Evolutionary conservation across 768 basidiomycete species (phyloP).

Genomic region (Boletellus ananas): DNA sequence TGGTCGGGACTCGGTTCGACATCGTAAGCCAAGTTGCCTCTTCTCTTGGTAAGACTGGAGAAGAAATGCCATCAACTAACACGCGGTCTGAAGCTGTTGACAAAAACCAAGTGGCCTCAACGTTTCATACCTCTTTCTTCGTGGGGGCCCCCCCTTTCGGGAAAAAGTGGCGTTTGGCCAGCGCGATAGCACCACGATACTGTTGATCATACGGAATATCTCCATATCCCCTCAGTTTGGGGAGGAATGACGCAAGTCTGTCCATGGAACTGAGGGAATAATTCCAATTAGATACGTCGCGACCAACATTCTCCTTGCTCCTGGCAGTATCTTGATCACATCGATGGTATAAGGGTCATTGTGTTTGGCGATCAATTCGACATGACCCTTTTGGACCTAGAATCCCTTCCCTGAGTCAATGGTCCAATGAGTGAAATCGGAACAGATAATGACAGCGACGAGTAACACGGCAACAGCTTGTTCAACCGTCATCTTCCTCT

Average conservation of each 20-base stretch:
- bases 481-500: constrained; percentile 21
- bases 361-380: constrained; percentile 17
- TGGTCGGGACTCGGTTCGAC: neutral
- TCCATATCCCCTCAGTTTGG: constrained; percentile 28
- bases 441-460: constrained; percentile 12
- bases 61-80: constrained; percentile 21
- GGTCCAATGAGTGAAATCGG: neutral
- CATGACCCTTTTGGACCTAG: constrained; percentile 27
- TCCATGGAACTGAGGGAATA: neutral
- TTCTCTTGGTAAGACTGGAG: constrained; percentile 25
- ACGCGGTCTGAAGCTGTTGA: neutral
- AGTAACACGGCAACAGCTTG: constrained; percentile 25
- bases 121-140: constrained; percentile 23
- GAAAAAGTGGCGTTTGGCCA: constrained; percentile 28
- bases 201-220: constrained; percentile 25
- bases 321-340: constrained; percentile 24
- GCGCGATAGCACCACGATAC: constrained; percentile 26
- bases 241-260: constrained; percentile 27
- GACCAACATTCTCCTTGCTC: constrained; percentile 22
- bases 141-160: constrained; percentile 21
- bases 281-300: neutral
- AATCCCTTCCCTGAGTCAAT: neutral
- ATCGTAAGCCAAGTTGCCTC: constrained; percentile 6
- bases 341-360: constrained; percentile 16
- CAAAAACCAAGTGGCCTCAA: neutral